Base-by-base conservation (phyloP, 345 rosid species). In the Sonneratia caseolaris region DNA sequence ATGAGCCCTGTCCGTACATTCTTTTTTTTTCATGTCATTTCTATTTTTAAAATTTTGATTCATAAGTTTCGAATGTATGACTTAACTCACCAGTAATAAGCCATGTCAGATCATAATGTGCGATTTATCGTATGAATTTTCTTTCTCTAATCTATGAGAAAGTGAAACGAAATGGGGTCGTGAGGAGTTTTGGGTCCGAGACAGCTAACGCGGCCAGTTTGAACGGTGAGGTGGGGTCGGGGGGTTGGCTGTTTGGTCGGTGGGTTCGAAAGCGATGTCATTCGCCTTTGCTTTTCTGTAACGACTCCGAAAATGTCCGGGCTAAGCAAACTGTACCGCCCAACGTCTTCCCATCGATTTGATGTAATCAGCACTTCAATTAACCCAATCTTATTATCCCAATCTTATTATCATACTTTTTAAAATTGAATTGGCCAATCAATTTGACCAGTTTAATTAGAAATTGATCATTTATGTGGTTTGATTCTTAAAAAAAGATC, bases 151-250 rank as follows among this genome's bases (percentile, higher is more conserved):
- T 59, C 21, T 24, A 59, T 21, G 32, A 6, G 27, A 56, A 56
- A 12, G 4, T 24, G 10, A 5, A 40, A 68, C 21, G 38, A 32
- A 11, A 45, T 53, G 22, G 5, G 55, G 10, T 16, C 10, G 14
- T 48, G 38, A 27, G 48, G 43, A 9, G 36, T 68, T 27, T 72
- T 66, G 79, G 66, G 79, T 45, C 51, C 74, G 43, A 35, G 45
- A 81, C 83, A 81, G 83, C 79, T 81, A 78, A 78, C 73, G 36
- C 56, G 4, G 70, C 22, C 70, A 21, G 70, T 62, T 74, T 68
- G 37, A 64, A 66, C 57, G 36, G 7, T 24, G 32, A 32, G n/a
- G n/a, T 4, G 76, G 49, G 74, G 64, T 53, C 38, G 66, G 27
- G 16, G 37, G 38, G 49, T 12, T 65, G 61, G 49, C 72, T 67